Base-by-base conservation (phyloP, 306 rosid species). In the Ziziphus jujuba region DNA sequence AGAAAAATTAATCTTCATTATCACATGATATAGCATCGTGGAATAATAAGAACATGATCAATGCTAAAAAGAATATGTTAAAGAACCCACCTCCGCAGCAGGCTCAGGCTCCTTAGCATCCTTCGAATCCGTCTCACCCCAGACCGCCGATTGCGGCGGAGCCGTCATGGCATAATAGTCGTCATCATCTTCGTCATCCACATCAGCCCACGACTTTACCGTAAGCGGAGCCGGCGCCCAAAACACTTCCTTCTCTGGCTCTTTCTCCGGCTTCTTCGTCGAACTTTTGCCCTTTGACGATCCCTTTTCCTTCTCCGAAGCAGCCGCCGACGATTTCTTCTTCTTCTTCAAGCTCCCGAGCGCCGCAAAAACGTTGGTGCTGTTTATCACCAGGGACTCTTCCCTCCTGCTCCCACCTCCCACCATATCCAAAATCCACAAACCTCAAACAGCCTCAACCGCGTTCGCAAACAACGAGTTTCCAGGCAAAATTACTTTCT, bases 221-320 rank as follows among this genome's bases (percentile, higher is more conserved):
- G 74, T 80, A 24, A 88, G 78, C 12, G 89, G 89, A 2, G 95
- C 82, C 16, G 95, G 95, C 3, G 95, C 87, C 95, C 95, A 88
- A 61, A 79, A 83, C 0, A 84, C 56, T 21, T 79, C 70, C 67
- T 71, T 80, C 66, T 76, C 80, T 20, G 69, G 63, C 61, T 79
- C 70, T 19, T 72, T 25, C 33, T 48, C 76, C 2, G 69, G 1
- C 22, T 40, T 45, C 70, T 62, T 57, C 21, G 52, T 45, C 31
- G 76, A 16, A 8, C 69, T 69, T 44, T 70, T 22, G 20, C 40
- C 20, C 23, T 35, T 59, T 43, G 16, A 24, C 70, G 45, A 31
- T 55, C 21, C 34, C 35, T 25, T 16, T 23, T 50, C 3, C 59
- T 50, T 11, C 56, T 23, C 63, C 31, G 67, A 59, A 15, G 70